A percentile compares a stretch with the other conserved stretches of the same genome.
Evolutionary conservation across 169 alveolate genomes (phyloP).

Genomic region (Cryptosporidium parvum): DNA sequence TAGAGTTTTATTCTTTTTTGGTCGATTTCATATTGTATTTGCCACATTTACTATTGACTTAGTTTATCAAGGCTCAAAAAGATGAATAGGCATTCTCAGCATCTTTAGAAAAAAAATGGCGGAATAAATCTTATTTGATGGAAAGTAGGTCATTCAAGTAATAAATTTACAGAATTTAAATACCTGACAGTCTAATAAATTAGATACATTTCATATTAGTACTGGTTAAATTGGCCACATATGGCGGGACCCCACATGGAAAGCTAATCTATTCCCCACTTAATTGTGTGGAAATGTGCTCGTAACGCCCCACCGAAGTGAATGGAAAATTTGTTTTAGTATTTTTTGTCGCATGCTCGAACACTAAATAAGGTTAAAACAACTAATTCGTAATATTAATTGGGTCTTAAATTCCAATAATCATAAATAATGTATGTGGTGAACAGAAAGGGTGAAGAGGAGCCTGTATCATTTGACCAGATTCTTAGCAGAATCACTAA

Average conservation of each 20-base stretch:
- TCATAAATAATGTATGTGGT: slow-evolving; percentile 83
- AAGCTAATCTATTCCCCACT: slow-evolving; percentile 29
- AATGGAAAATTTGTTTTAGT: neutral
- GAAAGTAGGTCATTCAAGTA: neutral
- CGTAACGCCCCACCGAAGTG: slow-evolving; percentile 36
- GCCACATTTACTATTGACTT: slow-evolving; percentile 3
- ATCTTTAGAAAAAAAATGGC: neutral
- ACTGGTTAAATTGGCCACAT: neutral
- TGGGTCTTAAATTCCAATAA: neutral
- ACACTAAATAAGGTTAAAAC: neutral
- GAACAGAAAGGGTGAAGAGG: slow-evolving; percentile 87
- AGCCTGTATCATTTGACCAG: slow-evolving; percentile 87
- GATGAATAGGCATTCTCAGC: neutral
- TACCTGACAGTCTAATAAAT: neutral
- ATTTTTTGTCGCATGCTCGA: slow-evolving; percentile 7
- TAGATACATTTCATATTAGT: too few relatives aligned
- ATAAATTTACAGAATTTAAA: neutral
- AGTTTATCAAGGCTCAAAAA: neutral
- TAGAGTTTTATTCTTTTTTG: slow-evolving; percentile 61
- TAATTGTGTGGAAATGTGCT: slow-evolving; percentile 19
- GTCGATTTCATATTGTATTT: slow-evolving; percentile 49
- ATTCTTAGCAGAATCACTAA: slow-evolving; percentile 85
- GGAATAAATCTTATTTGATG: neutral
- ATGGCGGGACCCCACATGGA: slow-evolving; percentile 68
- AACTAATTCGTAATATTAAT: neutral